Evolutionary conservation across 768 basidiomycete genomes (phyloP).

Genomic region (Baorangia bicolor): DNA sequence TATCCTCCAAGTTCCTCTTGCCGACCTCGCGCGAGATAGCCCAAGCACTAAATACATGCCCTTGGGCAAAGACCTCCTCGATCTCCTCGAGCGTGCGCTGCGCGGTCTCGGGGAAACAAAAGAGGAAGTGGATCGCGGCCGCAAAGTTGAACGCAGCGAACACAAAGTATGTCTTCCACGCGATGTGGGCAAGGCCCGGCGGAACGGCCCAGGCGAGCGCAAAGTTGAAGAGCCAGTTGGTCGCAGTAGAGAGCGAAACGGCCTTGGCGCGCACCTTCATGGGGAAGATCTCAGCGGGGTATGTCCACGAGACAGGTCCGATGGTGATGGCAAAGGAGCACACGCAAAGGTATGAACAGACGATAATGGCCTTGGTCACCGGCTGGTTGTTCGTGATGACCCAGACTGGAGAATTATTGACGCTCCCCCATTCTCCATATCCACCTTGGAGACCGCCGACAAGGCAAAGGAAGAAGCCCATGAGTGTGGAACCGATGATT

Average conservation of each 20-base stretch:
- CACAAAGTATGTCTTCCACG: slow-evolving; percentile 76
- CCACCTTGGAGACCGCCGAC: slow-evolving; percentile 73
- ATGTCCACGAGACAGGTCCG: slow-evolving; percentile 77
- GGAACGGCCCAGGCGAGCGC: slow-evolving; percentile 76
- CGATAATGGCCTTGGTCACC: slow-evolving; percentile 70
- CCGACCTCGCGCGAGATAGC: slow-evolving; percentile 60
- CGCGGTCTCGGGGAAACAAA: slow-evolving; percentile 81
- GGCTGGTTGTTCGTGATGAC: slow-evolving; percentile 53
- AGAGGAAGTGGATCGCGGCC: slow-evolving; percentile 67
- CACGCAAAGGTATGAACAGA: slow-evolving; percentile 76
- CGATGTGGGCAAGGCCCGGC: slow-evolving; percentile 62
- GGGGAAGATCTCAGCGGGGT: slow-evolving; percentile 70
- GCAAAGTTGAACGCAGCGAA: slow-evolving; percentile 77
- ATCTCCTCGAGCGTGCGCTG: slow-evolving; percentile 75
- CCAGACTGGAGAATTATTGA: slow-evolving; percentile 51
- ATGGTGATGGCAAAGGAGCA: slow-evolving; percentile 72
- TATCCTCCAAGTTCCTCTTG: slow-evolving; percentile 56
- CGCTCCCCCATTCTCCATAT: slow-evolving; percentile 60
- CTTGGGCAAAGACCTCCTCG: slow-evolving; percentile 72
- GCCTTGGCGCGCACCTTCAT: slow-evolving; percentile 67
- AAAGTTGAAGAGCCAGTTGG: slow-evolving; percentile 71
- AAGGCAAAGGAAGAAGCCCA: slow-evolving; percentile 77
- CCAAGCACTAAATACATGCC: slow-evolving; percentile 72
- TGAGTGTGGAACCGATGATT: slow-evolving; percentile 58
- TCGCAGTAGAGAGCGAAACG: slow-evolving; percentile 41